Conservation (phyloP, 768 basidiomycete genomes). For the Russula brevipes region DNA sequence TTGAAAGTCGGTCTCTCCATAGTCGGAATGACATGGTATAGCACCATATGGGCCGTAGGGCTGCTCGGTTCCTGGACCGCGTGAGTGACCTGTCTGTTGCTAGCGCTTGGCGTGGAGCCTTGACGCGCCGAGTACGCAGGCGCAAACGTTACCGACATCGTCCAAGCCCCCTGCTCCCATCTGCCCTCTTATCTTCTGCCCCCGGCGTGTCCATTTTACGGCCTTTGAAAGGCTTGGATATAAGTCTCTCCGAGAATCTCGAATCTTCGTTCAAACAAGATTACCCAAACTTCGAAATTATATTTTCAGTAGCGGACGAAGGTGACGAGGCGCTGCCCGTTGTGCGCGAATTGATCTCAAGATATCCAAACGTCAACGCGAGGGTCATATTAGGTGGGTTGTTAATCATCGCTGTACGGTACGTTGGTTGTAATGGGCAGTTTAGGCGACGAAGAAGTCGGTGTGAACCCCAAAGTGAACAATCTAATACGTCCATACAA, state of each 20-base stretch:
- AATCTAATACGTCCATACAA: conserved; percentile 85
- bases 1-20: conserved; percentile 12
- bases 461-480: conserved; percentile 96
- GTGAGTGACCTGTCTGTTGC: conserved; percentile 23
- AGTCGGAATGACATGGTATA: conserved; percentile 36
- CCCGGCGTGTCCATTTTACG: conserved; percentile 94
- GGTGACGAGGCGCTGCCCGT: conserved; percentile 84
- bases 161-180: conserved; percentile 52
- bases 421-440: background rate
- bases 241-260: conserved; percentile 93
- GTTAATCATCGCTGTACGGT: background rate
- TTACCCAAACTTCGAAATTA: conserved; percentile 86
- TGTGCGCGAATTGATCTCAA: conserved; percentile 67
- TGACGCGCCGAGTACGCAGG: conserved; percentile 37
- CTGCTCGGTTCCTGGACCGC: conserved; percentile 28
- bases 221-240: conserved; percentile 91
- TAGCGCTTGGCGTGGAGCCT: background rate
- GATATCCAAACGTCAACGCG: conserved; percentile 72
- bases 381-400: conserved; percentile 69
- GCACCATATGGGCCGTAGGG: conserved; percentile 38
- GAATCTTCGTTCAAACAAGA: conserved; percentile 90
- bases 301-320: conserved; percentile 87
- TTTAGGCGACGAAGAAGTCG: conserved; percentile 74
- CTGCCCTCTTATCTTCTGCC: conserved; percentile 41
- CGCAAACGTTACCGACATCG: conserved; percentile 69